Conservation (phyloP, 2,329 filamentous ascomycete species). For the Cadophora sp. region DNA sequence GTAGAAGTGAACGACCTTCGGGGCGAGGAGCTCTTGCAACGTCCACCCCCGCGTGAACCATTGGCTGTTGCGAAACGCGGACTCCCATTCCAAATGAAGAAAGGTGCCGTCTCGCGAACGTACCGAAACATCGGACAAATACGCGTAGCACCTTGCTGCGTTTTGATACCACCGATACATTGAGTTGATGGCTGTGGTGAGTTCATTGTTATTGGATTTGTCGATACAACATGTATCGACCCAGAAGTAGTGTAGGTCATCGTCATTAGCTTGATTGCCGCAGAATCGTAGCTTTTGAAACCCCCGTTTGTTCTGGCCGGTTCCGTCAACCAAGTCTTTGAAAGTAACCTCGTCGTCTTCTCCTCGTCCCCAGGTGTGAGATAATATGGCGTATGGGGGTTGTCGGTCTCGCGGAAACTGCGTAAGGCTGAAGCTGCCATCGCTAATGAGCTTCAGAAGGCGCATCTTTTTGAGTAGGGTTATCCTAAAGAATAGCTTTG, state of each 20-base stretch:
- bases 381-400: conserved; percentile 43
- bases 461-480: too few species aligned
- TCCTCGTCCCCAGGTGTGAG: conserved; percentile 41
- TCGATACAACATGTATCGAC: conserved; percentile 32
- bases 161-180: conserved; percentile 28
- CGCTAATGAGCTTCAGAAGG: too few species aligned
- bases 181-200: conserved; percentile 27
- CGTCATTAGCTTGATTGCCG: too few species aligned
- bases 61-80: neutral
- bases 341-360: conserved; percentile 41
- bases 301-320: too few species aligned
- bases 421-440: too few species aligned
- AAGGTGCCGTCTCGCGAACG: conserved; percentile 18
- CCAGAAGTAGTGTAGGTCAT: conserved; percentile 18
- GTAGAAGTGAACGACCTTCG: conserved; percentile 11
- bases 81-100: too few species aligned
- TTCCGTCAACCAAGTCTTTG: conserved; percentile 28
- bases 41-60: conserved; percentile 16
- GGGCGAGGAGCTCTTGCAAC: conserved; percentile 17
- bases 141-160: too few species aligned
- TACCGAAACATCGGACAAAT: neutral
- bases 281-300: too few species aligned
- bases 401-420: too few species aligned
- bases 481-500: too few species aligned
- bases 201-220: conserved; percentile 23